These are phyloP conservation scores for Ophiostoma sp. DNA, from an alignment of 2,329 filamentous ascomycete species.

Conservation along the genomic window DNA sequence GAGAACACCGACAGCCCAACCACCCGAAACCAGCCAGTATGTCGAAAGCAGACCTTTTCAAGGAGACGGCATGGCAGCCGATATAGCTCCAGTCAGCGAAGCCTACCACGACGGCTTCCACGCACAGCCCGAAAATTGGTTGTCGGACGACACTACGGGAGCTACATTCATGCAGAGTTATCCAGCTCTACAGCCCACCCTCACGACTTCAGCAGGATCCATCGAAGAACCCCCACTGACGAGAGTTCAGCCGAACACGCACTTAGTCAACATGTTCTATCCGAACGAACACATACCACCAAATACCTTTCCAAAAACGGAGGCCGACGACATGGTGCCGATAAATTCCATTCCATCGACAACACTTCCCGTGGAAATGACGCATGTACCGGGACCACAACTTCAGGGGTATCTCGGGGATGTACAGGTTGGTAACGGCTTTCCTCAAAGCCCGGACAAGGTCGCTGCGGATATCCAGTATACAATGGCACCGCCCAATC, in stretches of 20 bases:
- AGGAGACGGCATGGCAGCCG: slow-evolving; percentile 33
- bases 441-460: neutral
- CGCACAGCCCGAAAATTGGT: slow-evolving; percentile 34
- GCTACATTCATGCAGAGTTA: slow-evolving; percentile 40
- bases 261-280: slow-evolving; percentile 46
- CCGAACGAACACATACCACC: slow-evolving; percentile 27
- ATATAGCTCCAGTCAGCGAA: slow-evolving; percentile 29
- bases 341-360: neutral
- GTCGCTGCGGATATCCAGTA: neutral
- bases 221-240: slow-evolving; percentile 11
- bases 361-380: neutral
- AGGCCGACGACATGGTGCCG: neutral
- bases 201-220: slow-evolving; percentile 26
- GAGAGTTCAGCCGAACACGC: slow-evolving; percentile 34
- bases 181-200: slow-evolving; percentile 40
- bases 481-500: neutral
- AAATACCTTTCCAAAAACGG: neutral
- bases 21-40: slow-evolving; percentile 34
- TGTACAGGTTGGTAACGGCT: neutral
- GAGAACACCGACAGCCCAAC: slow-evolving; percentile 22
- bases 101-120: slow-evolving; percentile 33
- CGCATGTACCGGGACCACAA: neutral
- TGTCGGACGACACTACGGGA: slow-evolving; percentile 36
- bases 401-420: neutral
- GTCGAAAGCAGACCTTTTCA: slow-evolving; percentile 36